Evolutionary conservation across 78 protist species (phyloP), one percentile per base, ranked within the genome.

Genomic region (Monosiga brevicollis): DNA sequence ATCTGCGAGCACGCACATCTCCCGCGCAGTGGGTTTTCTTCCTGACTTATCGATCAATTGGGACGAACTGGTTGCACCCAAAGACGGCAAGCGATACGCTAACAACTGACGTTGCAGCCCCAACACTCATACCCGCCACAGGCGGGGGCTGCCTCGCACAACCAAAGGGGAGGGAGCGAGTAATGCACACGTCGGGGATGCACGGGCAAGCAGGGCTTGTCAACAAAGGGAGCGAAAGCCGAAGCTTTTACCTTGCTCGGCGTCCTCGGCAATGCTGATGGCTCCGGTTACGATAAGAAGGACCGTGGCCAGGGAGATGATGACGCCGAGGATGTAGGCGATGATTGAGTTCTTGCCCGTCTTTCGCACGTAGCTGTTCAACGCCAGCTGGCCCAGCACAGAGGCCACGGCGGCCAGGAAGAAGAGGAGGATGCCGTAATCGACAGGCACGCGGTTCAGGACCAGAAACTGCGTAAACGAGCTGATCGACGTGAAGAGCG

Each of bases 401-500:
- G 62, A 49, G 62, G 62, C 62, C n/a, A 40, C 40, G n/a, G 77
- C 36, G 2, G 37, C 82, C 26, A 26, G 26, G 74, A 73, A 42
- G 37, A 34, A 81, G 54, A 73, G 54, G 35, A 79, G 79, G 15
- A 49, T 49, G 62, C 62, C 62, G n/a, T 81, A 81, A 73, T 38
- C 74, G n/a, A 0, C 25, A 38, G 2, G 35, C 73, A 81, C 38
- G 40, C 32, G 24, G 70, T n/a, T 36, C 42, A 84, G 78, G n/a
- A 77, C 22, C 26, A 62, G 55, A 3, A 74, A 89, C 83, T 89
- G 91, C 20, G 42, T 34, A 40, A 49, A 40, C 74, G 89, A 78
- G 40, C 83, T 3, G 23, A 87, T 41, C n/a, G 91, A 73, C 35
- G 91, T 89, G 75, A 84, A 85, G 42, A 89, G 49, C 55, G 76